Base-by-base conservation (phyloP, 2,329 filamentous ascomycete species). In the Canariomyces notabilis region DNA sequence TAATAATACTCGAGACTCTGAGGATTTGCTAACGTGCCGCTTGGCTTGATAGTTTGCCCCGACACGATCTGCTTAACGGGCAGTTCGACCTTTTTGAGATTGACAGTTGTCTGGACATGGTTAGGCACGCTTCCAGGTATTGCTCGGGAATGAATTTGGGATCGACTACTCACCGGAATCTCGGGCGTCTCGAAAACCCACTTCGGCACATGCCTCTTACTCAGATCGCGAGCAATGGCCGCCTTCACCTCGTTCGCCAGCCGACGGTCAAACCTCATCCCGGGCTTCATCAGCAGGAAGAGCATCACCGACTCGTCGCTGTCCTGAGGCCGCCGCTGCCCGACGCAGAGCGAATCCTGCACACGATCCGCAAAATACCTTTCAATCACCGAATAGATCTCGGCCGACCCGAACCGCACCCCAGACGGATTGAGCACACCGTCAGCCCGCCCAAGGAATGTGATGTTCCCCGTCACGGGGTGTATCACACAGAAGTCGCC, bases 41-140 rank as follows among this genome's bases (percentile, higher is more conserved):
- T 87, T 0, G 86, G 78, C 65, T 85, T 88, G 60, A 93, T 78
- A 19, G 69, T 77, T 56, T 82, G 80, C 0, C 87, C 87, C 0
- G 79, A 88, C 1, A 93, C 82, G 52, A 93, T 93, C 60, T 87
- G 83, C 68, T 93, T 93, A 22, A 93, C 84, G 0, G 87, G 87
- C 42, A 93, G 58, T 63, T 93, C 87, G 4, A 93, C 87, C 64
- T 93, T 93, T 64, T 93, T 93, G 40, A 87, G 66, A 61, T 91
- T 93, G 52, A 93, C 81, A 0, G 87, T 93, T 0, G 82, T 86
- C 81, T 89, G 14, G 19, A 41, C 19, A 32, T 26, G 5, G 38
- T 43, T 12, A 46, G 16, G n/a, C n/a, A n/a, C n/a, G n/a, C n/a
- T n/a, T n/a, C 20, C 18, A 12, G 6, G 1, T 37, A n/a, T 37